phyloP scores from a whole-genome alignment of 345 rosid genomes.

The Turritis glabra region DNA sequence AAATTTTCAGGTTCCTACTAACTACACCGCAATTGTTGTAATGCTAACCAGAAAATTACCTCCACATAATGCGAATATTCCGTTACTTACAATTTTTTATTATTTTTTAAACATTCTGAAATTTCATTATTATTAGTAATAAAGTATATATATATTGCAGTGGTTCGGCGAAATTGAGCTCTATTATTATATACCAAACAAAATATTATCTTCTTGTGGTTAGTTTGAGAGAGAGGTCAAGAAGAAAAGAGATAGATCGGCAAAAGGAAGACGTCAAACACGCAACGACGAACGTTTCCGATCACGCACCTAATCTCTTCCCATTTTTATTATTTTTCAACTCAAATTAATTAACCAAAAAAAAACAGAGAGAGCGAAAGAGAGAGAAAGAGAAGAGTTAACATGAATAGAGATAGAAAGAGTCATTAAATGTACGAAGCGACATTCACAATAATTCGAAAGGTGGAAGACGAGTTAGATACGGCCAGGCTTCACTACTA shows the following conservation, averaged over 20 bases:
- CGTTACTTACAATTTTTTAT: not conserved
- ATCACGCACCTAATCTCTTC: constrained; percentile 40
- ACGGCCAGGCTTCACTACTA: constrained; percentile 35
- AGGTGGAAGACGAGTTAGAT: constrained; percentile 52
- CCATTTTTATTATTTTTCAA: constrained; percentile 10
- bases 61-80: not conserved
- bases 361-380: not conserved
- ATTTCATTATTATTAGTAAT: not conserved
- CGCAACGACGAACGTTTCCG: constrained; percentile 63
- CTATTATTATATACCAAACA: constrained; percentile 11
- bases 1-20: not conserved
- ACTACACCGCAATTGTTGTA: not conserved
- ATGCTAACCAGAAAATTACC: not conserved
- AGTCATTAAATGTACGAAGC: constrained; percentile 39
- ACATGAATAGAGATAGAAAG: constrained; percentile 11
- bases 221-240: not conserved
- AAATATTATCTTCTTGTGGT: constrained; percentile 24
- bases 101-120: not conserved
- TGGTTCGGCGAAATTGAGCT: constrained; percentile 21
- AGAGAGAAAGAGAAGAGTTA: constrained; percentile 12
- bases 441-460: constrained; percentile 43
- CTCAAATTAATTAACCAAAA: not conserved
- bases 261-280: constrained; percentile 64
- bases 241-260: constrained; percentile 39
- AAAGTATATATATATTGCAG: not conserved